phyloP scores from a whole-genome alignment of 176 grass and related monocot species.

The Ananas comosus region DNA sequence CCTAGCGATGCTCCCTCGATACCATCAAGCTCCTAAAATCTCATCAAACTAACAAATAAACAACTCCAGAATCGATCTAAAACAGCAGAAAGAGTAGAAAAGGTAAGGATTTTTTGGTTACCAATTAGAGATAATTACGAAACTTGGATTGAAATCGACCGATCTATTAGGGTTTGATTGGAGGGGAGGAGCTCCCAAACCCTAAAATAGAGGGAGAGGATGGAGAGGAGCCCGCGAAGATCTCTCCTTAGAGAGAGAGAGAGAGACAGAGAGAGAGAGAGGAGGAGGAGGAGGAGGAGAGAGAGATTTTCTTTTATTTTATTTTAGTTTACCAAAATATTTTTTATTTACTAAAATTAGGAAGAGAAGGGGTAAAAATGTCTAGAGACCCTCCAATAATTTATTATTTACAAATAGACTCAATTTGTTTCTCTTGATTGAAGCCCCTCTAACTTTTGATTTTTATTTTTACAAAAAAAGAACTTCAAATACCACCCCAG shows the following conservation, averaged over 20 bases:
- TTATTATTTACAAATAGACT: too few species aligned
- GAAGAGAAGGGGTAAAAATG: too few species aligned
- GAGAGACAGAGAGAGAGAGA: background rate
- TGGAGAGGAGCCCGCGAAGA: slow-evolving; percentile 9
- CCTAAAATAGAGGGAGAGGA: background rate
- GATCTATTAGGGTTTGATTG: too few species aligned
- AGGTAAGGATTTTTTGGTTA: background rate
- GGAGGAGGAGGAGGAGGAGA: too few species aligned
- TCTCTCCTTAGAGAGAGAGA: slow-evolving; percentile 1
- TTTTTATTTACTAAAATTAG: too few species aligned
- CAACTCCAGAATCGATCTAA: background rate
- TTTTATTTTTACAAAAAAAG: too few species aligned
- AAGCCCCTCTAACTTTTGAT: too few species aligned
- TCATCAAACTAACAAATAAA: background rate
- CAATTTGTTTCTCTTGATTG: too few species aligned
- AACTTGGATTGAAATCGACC: too few species aligned
- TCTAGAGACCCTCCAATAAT: too few species aligned
- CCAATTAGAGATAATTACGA: background rate
- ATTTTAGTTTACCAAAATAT: too few species aligned
- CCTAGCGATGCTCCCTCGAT: background rate
- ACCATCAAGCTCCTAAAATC: background rate
- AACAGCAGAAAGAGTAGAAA: background rate
- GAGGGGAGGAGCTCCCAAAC: slow-evolving; percentile 1
- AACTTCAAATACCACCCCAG: too few species aligned
- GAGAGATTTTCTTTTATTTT: background rate